Evolutionary conservation across 225 moss, liverwort and hornwort species (phyloP), one percentile per base, ranked within the genome.

Genomic region (Climacium dendroides): DNA sequence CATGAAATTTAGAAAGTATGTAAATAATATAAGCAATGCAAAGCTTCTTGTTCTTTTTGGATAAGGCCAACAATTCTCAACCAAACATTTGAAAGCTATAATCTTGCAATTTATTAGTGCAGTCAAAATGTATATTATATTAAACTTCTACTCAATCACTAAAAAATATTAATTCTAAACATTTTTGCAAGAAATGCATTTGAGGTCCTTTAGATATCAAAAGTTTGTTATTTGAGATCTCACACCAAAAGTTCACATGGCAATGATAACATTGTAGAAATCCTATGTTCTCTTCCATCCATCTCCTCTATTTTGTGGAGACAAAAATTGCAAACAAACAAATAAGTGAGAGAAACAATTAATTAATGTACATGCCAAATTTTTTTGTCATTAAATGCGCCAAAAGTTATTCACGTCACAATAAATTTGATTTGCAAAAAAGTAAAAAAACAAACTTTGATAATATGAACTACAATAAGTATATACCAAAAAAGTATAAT

Each of bases 191-290:
- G 70, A 25, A 39, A 70, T 70, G 8, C 14, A 41, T 41, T 14
- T 39, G 1, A n/a, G 8, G 0, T 24, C 3, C 3, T 70, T 1
- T 1, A 70, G 2, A 70, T 8, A 25, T 25, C 8, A 41, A 41
- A 5, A 14, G 1, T 41, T 41, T 1, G 3, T 41, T 41, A 1
- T 70, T 70, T 14, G 8, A 41, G 1, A 14, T 39, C 24, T 39
- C 13, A 69, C 14, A 25, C 24, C 24, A 13, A 69, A n/a, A 39
- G 1, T 69, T 14, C 8, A 39, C 7, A 14, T 23, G 7, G 5
- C 15, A 41, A 24, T 25, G 14, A 41, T 7, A 39, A 11, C 4
- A 8, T 66, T 2, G 3, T 66, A 66, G 22, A n/a, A 66, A 6
- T 66, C 11, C 11, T 6, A 67, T 69, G 24, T 39, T 69, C 1